phyloP scores from a whole-genome alignment of 306 rosid species.

The Casuarina cunninghamiana region DNA sequence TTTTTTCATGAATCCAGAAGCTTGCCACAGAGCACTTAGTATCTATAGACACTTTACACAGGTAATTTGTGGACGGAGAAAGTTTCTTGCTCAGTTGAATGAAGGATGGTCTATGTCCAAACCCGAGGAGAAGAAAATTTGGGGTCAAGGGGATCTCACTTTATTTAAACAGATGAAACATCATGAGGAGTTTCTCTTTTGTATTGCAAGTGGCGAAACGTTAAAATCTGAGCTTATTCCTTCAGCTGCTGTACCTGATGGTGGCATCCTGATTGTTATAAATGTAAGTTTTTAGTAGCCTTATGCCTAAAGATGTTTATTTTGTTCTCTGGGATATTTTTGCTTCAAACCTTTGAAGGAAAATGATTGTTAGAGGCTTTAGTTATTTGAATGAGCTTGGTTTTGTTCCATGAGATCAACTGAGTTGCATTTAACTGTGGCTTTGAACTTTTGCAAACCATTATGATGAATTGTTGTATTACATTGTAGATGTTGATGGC shows the following conservation, averaged over 20 bases:
- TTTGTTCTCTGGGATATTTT: not conserved
- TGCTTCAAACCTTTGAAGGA: not conserved
- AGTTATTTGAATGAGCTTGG: not conserved
- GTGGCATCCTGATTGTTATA: constrained; percentile 26
- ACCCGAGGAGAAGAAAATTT: constrained; percentile 4
- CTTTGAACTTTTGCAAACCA: not conserved
- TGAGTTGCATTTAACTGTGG: not conserved
- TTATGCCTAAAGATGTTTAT: not conserved
- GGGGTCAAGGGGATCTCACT: constrained; percentile 18
- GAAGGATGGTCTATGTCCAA: constrained; percentile 23
- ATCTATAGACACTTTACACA: constrained; percentile 10
- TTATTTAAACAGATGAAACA: constrained; percentile 18
- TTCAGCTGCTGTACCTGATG: constrained; percentile 34
- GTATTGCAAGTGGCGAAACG: constrained; percentile 30
- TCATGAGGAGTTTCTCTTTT: constrained; percentile 32
- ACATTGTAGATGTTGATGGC: not conserved
- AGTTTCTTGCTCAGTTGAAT: constrained; percentile 46
- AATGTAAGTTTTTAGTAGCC: constrained; percentile 28
- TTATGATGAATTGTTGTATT: not conserved
- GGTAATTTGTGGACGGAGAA: constrained; percentile 34
- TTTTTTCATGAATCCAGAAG: not conserved
- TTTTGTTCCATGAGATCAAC: not conserved
- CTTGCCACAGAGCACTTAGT: not conserved
- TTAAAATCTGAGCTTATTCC: constrained; percentile 31
- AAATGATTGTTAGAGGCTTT: not conserved